These are phyloP conservation scores for Acorus calamus DNA, from an alignment of 106 monocot genomes.

Conservation along the genomic window DNA sequence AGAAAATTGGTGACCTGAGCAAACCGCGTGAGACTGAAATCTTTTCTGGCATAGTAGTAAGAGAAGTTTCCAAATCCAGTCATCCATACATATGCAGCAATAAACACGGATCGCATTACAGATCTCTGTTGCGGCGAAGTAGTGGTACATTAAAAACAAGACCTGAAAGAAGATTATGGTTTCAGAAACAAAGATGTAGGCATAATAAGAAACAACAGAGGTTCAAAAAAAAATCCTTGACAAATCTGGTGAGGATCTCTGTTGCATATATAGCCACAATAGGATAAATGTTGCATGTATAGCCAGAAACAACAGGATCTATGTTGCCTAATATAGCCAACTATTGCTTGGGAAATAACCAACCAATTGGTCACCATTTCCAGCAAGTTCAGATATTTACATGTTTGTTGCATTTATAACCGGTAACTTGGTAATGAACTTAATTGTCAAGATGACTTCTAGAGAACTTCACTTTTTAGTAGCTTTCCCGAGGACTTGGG, in stretches of 20 bases:
- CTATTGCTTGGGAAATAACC: too few relatives aligned
- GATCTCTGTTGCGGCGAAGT: slow-evolving; percentile 88
- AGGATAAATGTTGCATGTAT: too few relatives aligned
- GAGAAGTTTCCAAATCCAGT: slow-evolving; percentile 99
- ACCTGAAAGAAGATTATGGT: slow-evolving; percentile 36
- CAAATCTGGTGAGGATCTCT: neutral
- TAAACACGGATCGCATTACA: slow-evolving; percentile 97
- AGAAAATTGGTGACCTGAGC: slow-evolving; percentile 45
- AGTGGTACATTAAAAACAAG: slow-evolving; percentile 97
- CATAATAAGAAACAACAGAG: neutral
- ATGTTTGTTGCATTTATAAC: too few relatives aligned
- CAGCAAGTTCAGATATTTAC: too few relatives aligned
- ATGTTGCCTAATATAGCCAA: too few relatives aligned
- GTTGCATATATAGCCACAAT: too few relatives aligned
- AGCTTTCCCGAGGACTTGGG: too few relatives aligned
- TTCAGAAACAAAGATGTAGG: neutral
- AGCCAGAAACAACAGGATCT: too few relatives aligned
- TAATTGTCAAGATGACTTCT: too few relatives aligned
- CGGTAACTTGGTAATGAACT: too few relatives aligned
- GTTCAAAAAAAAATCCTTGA: neutral
- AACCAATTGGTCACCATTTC: too few relatives aligned
- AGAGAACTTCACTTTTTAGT: too few relatives aligned
- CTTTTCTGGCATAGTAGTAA: slow-evolving; percentile 89
- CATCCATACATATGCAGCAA: slow-evolving; percentile 99
- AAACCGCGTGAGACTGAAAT: slow-evolving; percentile 88